Base-by-base conservation (phyloP, 2,329 filamentous ascomycete species). In the Aspergillus niger region DNA sequence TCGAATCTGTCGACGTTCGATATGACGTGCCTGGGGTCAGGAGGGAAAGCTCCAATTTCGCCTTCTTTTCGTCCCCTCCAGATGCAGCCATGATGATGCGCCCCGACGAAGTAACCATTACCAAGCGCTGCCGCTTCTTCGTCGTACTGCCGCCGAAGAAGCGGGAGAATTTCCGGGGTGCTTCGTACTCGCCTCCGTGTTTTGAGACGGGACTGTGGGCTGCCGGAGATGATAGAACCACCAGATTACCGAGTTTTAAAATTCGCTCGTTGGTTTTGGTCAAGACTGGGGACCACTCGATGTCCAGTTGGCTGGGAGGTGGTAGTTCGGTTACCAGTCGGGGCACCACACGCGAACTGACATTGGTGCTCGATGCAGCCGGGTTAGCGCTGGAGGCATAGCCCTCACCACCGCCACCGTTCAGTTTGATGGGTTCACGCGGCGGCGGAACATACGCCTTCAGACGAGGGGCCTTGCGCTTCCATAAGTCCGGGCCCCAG, bases 281-380 rank as follows among this genome's bases (percentile, higher is more conserved):
- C 58, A 99, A 81, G 4, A 99, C 93, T 0, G 95, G 95, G 0
- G 94, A 97, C 95, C 95, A 99, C 77, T 99, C 95, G 59, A 99
- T 96, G 72, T 99, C 95, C 26, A 99, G 82, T 75, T 98, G 95
- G 54, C 91, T 97, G 0, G 95, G 95, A n/a, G 95, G 94, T 15
- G 95, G 92, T 8, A 99, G 83, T 75, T 99, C 95, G 1, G 95
- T 98, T 62, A 99, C 96, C 62, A 97, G 88, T 63, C 92, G 84
- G 2, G 91, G 85, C 32, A 92, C 90, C 8, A 86, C 84, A 58
- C 92, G 82, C 26, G 81, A 68, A 50, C 62, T 79, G 36, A 77
- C 74, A 38, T 81, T 81, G 56, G 76, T 69, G 60, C 75, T 75
- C n/a, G 74, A 76, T 30, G 74, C 66, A 7, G 75, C 72, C n/a